phyloP scores from a whole-genome alignment of 2,329 filamentous ascomycete species.

The Paraphaeosphaeria minitans region DNA sequence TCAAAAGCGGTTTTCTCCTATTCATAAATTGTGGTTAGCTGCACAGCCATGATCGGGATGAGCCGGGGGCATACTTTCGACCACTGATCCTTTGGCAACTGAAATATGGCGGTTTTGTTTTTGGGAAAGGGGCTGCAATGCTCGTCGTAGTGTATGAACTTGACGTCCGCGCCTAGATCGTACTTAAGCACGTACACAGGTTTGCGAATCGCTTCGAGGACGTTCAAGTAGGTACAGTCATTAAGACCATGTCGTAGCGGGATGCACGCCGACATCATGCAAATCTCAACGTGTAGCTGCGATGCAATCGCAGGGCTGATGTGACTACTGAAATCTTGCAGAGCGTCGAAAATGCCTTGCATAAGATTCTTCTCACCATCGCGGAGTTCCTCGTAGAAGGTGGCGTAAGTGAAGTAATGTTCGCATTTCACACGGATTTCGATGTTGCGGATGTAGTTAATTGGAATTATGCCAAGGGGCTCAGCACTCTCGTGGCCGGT shows the following conservation, averaged over 20 bases:
- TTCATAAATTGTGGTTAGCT: background rate
- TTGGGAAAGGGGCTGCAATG: constrained; percentile 22
- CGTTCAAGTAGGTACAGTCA: constrained; percentile 17
- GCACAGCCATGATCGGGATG: background rate
- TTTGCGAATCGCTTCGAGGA: constrained; percentile 24
- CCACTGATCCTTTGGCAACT: constrained; percentile 27
- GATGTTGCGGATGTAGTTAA: constrained; percentile 23
- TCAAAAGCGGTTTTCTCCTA: background rate
- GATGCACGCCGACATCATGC: constrained; percentile 24
- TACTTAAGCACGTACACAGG: constrained; percentile 26
- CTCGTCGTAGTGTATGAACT: constrained; percentile 27
- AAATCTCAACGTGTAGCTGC: constrained; percentile 24
- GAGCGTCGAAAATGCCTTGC: constrained; percentile 6
- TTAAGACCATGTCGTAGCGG: background rate
- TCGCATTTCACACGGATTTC: constrained; percentile 34
- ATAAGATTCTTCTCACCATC: constrained; percentile 18
- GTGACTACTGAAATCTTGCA: constrained; percentile 1
- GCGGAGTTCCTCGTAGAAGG: constrained; percentile 5
- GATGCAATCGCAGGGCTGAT: background rate
- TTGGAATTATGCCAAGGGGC: constrained; percentile 13
- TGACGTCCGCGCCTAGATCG: constrained; percentile 20
- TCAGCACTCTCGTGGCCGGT: background rate
- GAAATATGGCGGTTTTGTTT: constrained; percentile 21
- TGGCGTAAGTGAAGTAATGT: constrained; percentile 13
- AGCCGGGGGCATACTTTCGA: constrained; percentile 12